Conservation (phyloP, 73 alveolate genomes). For the Uronychia setigera region DNA sequence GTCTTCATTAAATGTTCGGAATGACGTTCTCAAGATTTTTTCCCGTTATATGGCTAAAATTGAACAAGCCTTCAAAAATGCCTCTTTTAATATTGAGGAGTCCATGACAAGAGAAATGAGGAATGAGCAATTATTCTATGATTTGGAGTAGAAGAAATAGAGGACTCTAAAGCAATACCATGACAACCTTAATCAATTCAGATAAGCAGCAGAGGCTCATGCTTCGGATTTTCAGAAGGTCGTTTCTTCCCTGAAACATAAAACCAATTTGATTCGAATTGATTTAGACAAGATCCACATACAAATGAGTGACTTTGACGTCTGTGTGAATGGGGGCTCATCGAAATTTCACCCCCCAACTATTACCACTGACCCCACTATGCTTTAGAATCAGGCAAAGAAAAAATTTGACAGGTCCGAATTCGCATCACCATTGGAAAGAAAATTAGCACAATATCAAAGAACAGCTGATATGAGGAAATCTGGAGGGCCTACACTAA, state of each 20-base stretch:
- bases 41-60: not conserved
- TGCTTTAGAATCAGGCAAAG: not conserved
- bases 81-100: not conserved
- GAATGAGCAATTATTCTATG: not conserved
- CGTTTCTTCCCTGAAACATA: constrained; percentile 10
- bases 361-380: not conserved
- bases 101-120: not conserved
- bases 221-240: constrained; percentile 19
- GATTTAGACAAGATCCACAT: constrained; percentile 22
- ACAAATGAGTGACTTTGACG: not conserved
- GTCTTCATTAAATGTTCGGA: not conserved
- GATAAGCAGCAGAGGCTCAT: constrained; percentile 20
- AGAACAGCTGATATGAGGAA: constrained; percentile 64
- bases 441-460: constrained; percentile 48
- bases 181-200: constrained; percentile 11
- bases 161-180: not conserved
- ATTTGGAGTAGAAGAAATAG: not conserved
- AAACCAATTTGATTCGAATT: constrained; percentile 17
- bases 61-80: not conserved
- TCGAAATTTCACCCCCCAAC: not conserved
- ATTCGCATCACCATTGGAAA: constrained; percentile 20
- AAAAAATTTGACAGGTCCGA: not conserved
- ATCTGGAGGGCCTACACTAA: not conserved
- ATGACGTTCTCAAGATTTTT: not conserved
- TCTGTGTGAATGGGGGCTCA: not conserved